Evolutionary conservation across 2,329 filamentous ascomycete genomes (phyloP).

Genomic region (Periglandula ipomoeae): DNA sequence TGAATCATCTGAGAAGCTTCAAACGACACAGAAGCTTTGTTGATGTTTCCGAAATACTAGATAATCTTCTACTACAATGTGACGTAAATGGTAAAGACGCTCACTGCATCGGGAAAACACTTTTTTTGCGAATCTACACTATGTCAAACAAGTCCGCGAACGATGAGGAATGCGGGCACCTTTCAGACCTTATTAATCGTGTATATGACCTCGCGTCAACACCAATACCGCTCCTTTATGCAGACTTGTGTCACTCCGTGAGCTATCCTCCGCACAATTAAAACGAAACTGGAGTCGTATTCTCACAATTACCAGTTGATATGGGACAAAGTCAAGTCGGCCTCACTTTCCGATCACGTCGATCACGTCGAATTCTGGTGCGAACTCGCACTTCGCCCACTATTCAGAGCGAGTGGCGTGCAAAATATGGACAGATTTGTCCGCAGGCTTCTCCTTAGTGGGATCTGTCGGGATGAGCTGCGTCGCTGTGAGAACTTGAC

Average conservation of each 20-base stretch:
- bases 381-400: slow-evolving; percentile 51
- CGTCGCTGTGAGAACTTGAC: slow-evolving; percentile 32
- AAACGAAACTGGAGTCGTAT: background rate
- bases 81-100: slow-evolving; percentile 39
- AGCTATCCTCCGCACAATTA: slow-evolving; percentile 15
- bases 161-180: slow-evolving; percentile 13
- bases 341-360: slow-evolving; percentile 42
- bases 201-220: slow-evolving; percentile 35
- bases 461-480: slow-evolving; percentile 38
- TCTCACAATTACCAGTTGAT: slow-evolving; percentile 47
- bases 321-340: slow-evolving; percentile 68
- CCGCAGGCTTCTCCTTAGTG: slow-evolving; percentile 67
- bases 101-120: slow-evolving; percentile 58
- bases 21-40: slow-evolving; percentile 43
- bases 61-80: slow-evolving; percentile 52
- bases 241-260: slow-evolving; percentile 60
- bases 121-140: slow-evolving; percentile 62
- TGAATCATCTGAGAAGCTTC: slow-evolving; percentile 60
- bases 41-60: slow-evolving; percentile 43
- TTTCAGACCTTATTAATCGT: slow-evolving; percentile 15
- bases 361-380: slow-evolving; percentile 61
- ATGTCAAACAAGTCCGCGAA: slow-evolving; percentile 36
- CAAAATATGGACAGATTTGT: slow-evolving; percentile 57
- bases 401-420: slow-evolving; percentile 58
- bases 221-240: slow-evolving; percentile 48